Conservation (phyloP, 352 stramenopile species). For the Globisporangium canariense region DNA sequence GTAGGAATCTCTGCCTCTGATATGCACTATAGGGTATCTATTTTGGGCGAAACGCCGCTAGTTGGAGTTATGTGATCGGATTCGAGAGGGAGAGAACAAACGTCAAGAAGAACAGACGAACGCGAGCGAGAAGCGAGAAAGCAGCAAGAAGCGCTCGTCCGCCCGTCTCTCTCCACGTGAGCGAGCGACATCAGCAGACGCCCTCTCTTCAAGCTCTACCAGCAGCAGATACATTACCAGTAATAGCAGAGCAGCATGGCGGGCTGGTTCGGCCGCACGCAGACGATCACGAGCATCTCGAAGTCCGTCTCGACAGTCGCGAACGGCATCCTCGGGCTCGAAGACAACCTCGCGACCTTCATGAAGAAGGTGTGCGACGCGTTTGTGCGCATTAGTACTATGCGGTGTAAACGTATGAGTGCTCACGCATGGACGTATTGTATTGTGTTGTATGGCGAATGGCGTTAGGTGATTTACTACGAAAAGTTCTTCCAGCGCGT, state of each 20-base stretch:
- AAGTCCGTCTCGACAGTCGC: slow-evolving; percentile 77
- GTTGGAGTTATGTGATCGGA: too few species aligned
- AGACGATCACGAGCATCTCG: slow-evolving; percentile 82
- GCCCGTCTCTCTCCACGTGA: not conserved
- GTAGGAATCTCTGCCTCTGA: too few species aligned
- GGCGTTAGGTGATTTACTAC: slow-evolving; percentile 75
- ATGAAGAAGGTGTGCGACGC: slow-evolving; percentile 68
- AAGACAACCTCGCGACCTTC: slow-evolving; percentile 78
- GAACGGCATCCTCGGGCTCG: slow-evolving; percentile 64
- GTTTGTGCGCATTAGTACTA: not conserved
- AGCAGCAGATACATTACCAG: not conserved
- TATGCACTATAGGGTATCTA: too few species aligned
- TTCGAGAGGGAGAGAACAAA: too few species aligned
- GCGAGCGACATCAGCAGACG: not conserved
- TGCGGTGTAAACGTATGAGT: not conserved
- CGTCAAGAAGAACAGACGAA: too few species aligned
- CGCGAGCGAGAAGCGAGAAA: too few species aligned
- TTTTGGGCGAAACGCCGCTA: too few species aligned
- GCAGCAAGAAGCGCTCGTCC: too few species aligned
- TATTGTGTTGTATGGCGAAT: not conserved
- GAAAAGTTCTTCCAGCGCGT: slow-evolving; percentile 81
- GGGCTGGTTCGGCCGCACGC: slow-evolving; percentile 75
- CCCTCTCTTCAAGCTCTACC: not conserved
- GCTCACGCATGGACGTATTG: not conserved
- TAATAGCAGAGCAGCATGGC: slow-evolving; percentile 33